Base-by-base conservation (phyloP, 2,329 filamentous ascomycete species). In the Botrytis porri region DNA sequence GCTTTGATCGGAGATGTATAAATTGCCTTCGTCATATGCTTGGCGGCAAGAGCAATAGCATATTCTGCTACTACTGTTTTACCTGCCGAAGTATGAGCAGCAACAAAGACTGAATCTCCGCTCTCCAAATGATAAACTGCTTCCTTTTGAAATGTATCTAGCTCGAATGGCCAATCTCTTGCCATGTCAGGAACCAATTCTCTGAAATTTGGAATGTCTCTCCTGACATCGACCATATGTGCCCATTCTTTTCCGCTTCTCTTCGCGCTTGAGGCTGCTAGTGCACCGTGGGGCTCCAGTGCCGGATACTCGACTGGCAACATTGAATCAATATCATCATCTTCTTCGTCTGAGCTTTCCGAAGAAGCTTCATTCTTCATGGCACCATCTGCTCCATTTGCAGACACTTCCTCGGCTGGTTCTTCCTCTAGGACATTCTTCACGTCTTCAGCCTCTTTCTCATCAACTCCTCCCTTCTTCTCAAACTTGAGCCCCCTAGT, bases 1-100 rank as follows among this genome's bases (percentile, higher is more conserved):
- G 96, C 96, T 82, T 99, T 99, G 85, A 99, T 99, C 0, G 96
- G 96, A 0, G 96, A 98, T 0, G 96, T 99, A 82, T 99, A 99
- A 76, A 99, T 99, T 35, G 96, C 95, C 82, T 99, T 99, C 14
- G 96, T 99, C 95, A 98, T 98, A 81, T 99, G 96, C 80, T 95
- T 97, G n/a, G 94, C 92, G 43, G 96, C 96, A 73, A 99, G 85
- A 10, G 96, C 94, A 81, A 99, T 98, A 66, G 95, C 96, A 82
- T 99, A 99, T 81, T 99, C 96, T 41, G 96, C 96, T 22, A 99
- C 96, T 0, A 98, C 96, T 1, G 96, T 99, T 85, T 99, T 99
- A 73, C 96, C 96, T 35, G 96, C 96, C 48, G 96, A 99, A 0
- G 96, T 99, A 81, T 99, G 96, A 0, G 96, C 96, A 16, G 96